These are phyloP conservation scores for Saxispiralis lemnorum DNA, from an alignment of 495 filamentous ascomycete species.

Conservation along the genomic window DNA sequence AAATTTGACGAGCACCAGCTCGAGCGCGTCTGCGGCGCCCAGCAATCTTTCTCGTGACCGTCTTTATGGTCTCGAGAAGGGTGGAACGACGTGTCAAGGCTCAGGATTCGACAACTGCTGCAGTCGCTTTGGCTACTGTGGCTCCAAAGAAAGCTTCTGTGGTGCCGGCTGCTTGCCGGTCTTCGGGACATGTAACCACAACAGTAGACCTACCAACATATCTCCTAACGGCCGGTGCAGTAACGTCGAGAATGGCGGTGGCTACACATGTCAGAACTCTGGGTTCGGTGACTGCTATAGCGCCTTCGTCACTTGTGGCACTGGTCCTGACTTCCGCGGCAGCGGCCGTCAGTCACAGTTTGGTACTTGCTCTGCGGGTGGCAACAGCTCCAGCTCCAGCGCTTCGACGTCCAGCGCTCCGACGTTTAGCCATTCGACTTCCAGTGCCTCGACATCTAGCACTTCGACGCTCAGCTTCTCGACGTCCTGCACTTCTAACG, in stretches of 20 bases:
- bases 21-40: not conserved
- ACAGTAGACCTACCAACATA: not conserved
- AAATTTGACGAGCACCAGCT: no score
- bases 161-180: slow-evolving; percentile 2
- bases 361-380: not conserved
- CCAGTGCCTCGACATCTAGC: not conserved
- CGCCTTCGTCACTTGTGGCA: not conserved
- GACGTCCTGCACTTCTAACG: not conserved
- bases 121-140: slow-evolving; percentile 10
- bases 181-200: slow-evolving; percentile 1
- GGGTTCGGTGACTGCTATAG: no score
- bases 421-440: no score
- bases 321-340: not conserved
- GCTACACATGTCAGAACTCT: no score
- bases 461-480: not conserved
- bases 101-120: slow-evolving; percentile 10
- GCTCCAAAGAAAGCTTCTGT: slow-evolving; percentile 1
- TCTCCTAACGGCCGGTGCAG: not conserved
- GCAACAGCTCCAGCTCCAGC: not conserved
- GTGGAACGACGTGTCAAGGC: slow-evolving; percentile 1
- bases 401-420: not conserved
- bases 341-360: not conserved
- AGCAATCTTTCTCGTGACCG: no score
- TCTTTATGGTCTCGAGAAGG: slow-evolving; percentile 4
- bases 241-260: not conserved